Base-by-base conservation (phyloP, 129 eudicot genomes). In the Scalesia atractyloides region DNA sequence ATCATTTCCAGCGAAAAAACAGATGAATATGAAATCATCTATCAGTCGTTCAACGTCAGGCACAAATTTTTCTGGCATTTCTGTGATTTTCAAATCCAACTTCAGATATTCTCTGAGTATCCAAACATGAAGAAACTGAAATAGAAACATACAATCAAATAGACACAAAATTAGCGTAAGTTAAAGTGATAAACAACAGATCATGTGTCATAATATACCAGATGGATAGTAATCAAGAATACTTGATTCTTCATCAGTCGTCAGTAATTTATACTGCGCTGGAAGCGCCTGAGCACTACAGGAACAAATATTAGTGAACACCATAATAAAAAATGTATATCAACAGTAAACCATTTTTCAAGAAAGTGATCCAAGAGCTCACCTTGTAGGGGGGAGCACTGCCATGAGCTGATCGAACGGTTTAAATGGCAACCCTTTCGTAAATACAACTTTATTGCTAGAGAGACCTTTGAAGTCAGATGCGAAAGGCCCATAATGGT, bases 321-420 rank as follows among this genome's bases (percentile, higher is more conserved):
- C 15, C 24, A 49, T 39, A 14, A 68, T 30, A 5, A 17, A 44
- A 64, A 36, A 36, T 10, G 51, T 1, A 16, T 24, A 19, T 11
- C 44, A 41, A 20, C 3, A 5, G 49, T 20, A 69, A 69, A 20
- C 15, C n/a, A 47, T 12, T 47, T 19, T 22, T 68, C 0, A n/a
- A 16, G 37, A 73, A 64, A 72, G 7, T 67, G 63, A 43, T 56
- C 33, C 9, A 50, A 41, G 13, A 14, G 50, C 41, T 12, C 53
- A 84, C 94, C 93, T 90, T 36, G 43, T 79, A 1, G 90, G 87
- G 5, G 96, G 96, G 3, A 90, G 84, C 19, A 87, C 94, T 9
- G 85, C 88, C 91, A 90, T 85, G 7, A 90, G 87, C 20, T 90
- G 96, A 53, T 87, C 93, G 64, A 86, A 86, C 0, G 96, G 91